These are phyloP conservation scores for Floccularia luteovirens DNA, from an alignment of 768 basidiomycete species.

Conservation along the genomic window DNA sequence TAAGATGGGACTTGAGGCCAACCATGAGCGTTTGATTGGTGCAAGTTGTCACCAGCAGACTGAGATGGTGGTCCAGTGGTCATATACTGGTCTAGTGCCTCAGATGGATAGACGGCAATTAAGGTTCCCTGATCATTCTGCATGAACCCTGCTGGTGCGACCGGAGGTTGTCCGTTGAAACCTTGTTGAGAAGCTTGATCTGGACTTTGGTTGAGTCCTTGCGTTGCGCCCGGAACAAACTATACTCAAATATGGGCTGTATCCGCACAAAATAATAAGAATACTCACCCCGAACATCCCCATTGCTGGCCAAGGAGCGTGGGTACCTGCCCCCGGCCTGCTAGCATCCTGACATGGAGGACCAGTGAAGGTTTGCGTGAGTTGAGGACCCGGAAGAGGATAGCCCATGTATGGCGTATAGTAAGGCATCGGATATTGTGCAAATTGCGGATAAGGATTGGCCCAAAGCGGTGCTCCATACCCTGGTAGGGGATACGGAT, in stretches of 20 bases:
- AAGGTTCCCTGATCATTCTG: conserved; percentile 70
- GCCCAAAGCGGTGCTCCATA: conserved; percentile 46
- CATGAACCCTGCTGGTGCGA: conserved; percentile 61
- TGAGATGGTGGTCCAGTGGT: conserved; percentile 21
- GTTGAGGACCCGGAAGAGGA: conserved; percentile 21
- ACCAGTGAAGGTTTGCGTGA: conserved; percentile 21
- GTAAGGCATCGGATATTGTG: conserved; percentile 47
- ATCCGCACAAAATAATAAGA: too few relatives aligned
- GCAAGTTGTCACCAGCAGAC: too few relatives aligned
- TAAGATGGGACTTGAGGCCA: not conserved
- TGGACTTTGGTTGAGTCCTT: too few relatives aligned
- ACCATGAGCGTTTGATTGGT: too few relatives aligned
- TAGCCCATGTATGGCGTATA: conserved; percentile 39
- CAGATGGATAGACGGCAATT: conserved; percentile 62
- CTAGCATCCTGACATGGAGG: conserved; percentile 29
- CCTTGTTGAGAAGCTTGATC: too few relatives aligned
- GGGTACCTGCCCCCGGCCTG: conserved; percentile 20
- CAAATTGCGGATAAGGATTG: conserved; percentile 39
- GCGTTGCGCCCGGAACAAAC: too few relatives aligned
- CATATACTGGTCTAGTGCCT: conserved; percentile 67
- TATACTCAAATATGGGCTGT: too few relatives aligned
- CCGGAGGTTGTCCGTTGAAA: conserved; percentile 38
- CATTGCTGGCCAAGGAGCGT: conserved; percentile 28
- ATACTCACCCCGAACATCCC: conserved; percentile 41
- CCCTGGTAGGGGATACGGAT: conserved; percentile 32